Base-by-base conservation (phyloP, 2,329 filamentous ascomycete species). In the Epichloe festucae region DNA sequence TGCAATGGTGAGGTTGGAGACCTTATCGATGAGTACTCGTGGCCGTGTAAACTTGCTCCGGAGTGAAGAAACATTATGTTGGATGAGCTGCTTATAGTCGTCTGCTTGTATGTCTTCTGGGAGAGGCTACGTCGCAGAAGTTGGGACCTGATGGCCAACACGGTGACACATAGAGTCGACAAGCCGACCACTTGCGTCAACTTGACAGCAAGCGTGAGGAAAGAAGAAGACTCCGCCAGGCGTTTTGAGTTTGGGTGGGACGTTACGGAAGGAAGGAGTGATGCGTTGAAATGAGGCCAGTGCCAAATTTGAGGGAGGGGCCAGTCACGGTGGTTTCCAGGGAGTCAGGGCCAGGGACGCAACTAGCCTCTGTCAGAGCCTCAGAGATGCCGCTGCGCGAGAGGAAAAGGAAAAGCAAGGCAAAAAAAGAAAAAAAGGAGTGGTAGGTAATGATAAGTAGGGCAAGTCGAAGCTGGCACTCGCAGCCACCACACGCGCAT, bases 21-120 rank as follows among this genome's bases (percentile, higher is more conserved):
- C 50, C 65, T 60, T 44, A 65, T 64, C 52, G 65, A 64, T 34
- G 76, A 78, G 58, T 76, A 81, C 61, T 81, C 77, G 60, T 81
- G 78, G 62, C 77, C 78, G 60, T 81, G 77, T 19, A 81, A 69
- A 64, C 77, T 75, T 48, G 78, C 78, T 45, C 76, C 78, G 17
- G 76, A 71, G 59, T 81, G 78, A 36, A 81, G 66, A 60, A 81
- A 78, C 78, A 82, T 81, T 23, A 38, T 48, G 50, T 31, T 31
- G 46, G 17, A 14, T 21, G 21, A 34, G 31, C 38, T 44, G 21
- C 35, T 44, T 7, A 19, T 23, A 21, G 17, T 31, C 41, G 36
- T 45, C 19, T 39, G 40, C 35, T 21, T 19, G 11, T 17, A 19
- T 8, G 8, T 19, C 3, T 11, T 42, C 38, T 21, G n/a, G 40